These are phyloP conservation scores for Sugiyamaella americana DNA, from an alignment of 805 yeast genomes.

Conservation along the genomic window DNA sequence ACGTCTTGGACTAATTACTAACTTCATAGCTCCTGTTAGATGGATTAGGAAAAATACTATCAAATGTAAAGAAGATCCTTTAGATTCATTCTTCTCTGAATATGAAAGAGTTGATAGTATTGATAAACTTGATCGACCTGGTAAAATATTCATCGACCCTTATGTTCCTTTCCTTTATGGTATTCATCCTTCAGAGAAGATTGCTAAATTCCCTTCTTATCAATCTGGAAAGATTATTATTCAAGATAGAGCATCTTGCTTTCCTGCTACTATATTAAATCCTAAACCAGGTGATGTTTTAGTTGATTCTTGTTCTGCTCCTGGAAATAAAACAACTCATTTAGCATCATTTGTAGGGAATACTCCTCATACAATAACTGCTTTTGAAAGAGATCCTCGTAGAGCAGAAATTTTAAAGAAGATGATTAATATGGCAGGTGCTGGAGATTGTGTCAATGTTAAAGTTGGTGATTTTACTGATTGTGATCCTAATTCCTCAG, in stretches of 20 bases:
- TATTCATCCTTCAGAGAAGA: conserved; percentile 64
- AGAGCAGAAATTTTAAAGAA: conserved; percentile 63
- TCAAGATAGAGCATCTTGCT: conserved; percentile 95
- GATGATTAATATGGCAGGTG: conserved; percentile 80
- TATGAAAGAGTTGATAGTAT: conserved; percentile 45
- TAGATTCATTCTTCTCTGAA: conserved; percentile 36
- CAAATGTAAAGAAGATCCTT: conserved; percentile 37
- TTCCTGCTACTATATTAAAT: conserved; percentile 80
- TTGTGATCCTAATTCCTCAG: conserved; percentile 42
- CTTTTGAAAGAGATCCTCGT: conserved; percentile 79
- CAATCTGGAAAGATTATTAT: conserved; percentile 73
- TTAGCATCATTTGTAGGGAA: conserved; percentile 57
- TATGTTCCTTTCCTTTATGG: conserved; percentile 76
- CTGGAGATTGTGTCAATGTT: conserved; percentile 39
- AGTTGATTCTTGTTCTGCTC: conserved; percentile 96
- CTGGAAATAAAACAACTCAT: conserved; percentile 97
- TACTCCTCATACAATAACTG: conserved; percentile 46
- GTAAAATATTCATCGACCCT: conserved; percentile 59
- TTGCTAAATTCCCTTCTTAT: conserved; percentile 66
- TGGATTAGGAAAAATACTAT: conserved; percentile 56
- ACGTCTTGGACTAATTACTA: not conserved
- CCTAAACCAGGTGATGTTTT: conserved; percentile 56
- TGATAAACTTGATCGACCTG: conserved; percentile 31
- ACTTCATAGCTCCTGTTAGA: conserved; percentile 36
- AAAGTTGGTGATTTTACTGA: conserved; percentile 56